A percentile compares a stretch with the other conserved stretches of the same genome.
phyloP scores from a whole-genome alignment of 2,329 filamentous ascomycete genomes.

The Gaeumannomyces tritici region DNA sequence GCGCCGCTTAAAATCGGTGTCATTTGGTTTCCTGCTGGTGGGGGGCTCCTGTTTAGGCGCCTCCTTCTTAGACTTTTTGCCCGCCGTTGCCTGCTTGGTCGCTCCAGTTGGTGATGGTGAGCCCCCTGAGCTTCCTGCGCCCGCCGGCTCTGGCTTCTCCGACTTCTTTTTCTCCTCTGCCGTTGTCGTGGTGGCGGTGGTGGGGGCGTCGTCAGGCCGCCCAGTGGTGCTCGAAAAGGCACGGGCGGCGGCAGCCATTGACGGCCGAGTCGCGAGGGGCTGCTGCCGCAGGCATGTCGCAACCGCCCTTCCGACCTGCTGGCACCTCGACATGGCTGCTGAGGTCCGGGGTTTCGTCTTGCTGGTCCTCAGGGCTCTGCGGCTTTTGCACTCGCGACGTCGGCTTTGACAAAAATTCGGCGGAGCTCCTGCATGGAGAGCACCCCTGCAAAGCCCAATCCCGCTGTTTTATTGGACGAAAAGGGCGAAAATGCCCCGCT shows the following conservation, averaged over 20 bases:
- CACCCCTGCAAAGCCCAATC: no score
- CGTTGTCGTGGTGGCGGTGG: constrained; percentile 9
- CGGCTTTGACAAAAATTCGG: not conserved
- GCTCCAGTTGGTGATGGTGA: no score
- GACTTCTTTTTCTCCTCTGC: not conserved
- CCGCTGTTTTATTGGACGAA: no score
- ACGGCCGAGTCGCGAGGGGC: constrained; percentile 21
- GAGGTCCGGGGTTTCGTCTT: not conserved
- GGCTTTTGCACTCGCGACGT: no score
- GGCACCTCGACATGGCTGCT: constrained; percentile 47
- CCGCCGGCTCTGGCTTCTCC: no score
- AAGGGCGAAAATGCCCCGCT: no score
- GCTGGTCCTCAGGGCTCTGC: no score
- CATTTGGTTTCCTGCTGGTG: constrained; percentile 5
- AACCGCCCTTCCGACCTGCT: constrained; percentile 48
- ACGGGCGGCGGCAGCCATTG: constrained; percentile 19
- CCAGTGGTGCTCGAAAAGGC: constrained; percentile 24
- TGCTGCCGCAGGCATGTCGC: constrained; percentile 37
- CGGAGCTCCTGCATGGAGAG: no score
- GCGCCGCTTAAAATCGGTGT: constrained; percentile 23
- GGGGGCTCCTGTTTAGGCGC: not conserved
- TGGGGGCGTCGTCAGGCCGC: constrained; percentile 7
- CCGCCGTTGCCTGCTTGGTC: not conserved
- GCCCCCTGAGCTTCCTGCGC: no score
- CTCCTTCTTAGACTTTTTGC: not conserved